A percentile compares a stretch with the other conserved stretches of the same genome.
These are phyloP conservation scores for Sporothrix brasiliensis DNA, from an alignment of 2,329 filamentous ascomycete genomes.

Conservation along the genomic window DNA sequence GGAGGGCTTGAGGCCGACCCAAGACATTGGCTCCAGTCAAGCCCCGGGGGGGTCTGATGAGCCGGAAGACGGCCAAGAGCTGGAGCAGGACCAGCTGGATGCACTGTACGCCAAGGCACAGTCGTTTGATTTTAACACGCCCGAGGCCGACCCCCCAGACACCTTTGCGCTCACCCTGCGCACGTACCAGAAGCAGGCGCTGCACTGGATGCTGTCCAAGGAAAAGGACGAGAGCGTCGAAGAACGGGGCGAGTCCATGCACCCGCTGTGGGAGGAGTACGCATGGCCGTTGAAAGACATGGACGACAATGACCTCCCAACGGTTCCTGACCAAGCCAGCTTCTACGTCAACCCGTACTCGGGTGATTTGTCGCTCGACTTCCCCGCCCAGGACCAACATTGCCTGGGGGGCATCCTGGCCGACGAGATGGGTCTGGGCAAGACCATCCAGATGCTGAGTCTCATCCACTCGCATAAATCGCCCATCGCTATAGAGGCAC, in stretches of 20 bases:
- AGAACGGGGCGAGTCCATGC: constrained; percentile 72
- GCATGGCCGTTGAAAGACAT: constrained; percentile 84
- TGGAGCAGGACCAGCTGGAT: constrained; percentile 95
- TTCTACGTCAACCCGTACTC: constrained; percentile 99
- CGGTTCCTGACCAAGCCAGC: constrained; percentile 64
- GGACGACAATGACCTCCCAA: constrained; percentile 74
- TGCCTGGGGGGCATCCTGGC: constrained; percentile 91
- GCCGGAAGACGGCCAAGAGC: constrained; percentile 81
- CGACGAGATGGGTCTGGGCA: constrained; percentile 96
- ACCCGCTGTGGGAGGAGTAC: constrained; percentile 97
- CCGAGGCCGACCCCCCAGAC: constrained; percentile 77
- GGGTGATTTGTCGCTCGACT: constrained; percentile 87
- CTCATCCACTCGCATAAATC: constrained; percentile 82
- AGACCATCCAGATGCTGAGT: constrained; percentile 98
- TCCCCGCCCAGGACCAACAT: constrained; percentile 90
- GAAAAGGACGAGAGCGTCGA: constrained; percentile 73
- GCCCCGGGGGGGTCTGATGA: constrained; percentile 55
- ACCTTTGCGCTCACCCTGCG: constrained; percentile 82
- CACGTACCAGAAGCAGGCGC: constrained; percentile 91
- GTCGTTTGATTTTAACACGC: constrained; percentile 92
- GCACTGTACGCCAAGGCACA: constrained; percentile 93
- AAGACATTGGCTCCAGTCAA: constrained; percentile 13
- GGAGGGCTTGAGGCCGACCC: background rate
- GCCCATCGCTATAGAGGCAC: constrained; percentile 50
- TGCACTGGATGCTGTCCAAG: constrained; percentile 96